phyloP scores from a whole-genome alignment of 257 asterid genomes.

The Solanum arcanum region DNA sequence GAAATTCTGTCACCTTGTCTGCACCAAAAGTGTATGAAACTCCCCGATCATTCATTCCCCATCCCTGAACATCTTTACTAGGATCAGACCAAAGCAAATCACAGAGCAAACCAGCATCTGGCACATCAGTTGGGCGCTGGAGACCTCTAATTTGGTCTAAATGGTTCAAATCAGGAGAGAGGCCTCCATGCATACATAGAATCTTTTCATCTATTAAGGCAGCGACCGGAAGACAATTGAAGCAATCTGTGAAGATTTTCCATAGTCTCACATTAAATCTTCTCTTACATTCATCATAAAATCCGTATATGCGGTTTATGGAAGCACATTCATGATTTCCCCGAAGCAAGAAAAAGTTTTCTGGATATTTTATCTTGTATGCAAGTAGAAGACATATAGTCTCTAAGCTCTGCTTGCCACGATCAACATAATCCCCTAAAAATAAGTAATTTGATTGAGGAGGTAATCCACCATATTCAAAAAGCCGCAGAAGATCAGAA shows the following conservation, averaged over 20 bases:
- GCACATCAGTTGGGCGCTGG: conserved; percentile 29
- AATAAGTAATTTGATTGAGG: conserved; percentile 23
- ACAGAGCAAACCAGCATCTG: conserved; percentile 24
- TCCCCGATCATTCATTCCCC: conserved; percentile 32
- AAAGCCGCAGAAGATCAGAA: conserved; percentile 25
- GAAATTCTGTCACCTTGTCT: conserved; percentile 26
- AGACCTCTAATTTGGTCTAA: conserved; percentile 22
- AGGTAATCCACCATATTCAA: conserved; percentile 26
- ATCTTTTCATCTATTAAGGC: conserved; percentile 26
- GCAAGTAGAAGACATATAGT: conserved; percentile 27
- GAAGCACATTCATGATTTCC: conserved; percentile 33
- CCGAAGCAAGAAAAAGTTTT: conserved; percentile 22
- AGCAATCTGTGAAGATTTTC: conserved; percentile 21
- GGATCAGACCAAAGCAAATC: conserved; percentile 36
- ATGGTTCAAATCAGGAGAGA: conserved; percentile 21
- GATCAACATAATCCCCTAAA: conserved; percentile 29
- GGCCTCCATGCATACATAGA: conserved; percentile 32
- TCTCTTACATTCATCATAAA: conserved; percentile 28
- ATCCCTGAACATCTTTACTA: conserved; percentile 25
- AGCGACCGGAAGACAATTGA: conserved; percentile 25
- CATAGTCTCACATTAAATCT: conserved; percentile 20
- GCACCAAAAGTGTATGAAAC: conserved; percentile 30
- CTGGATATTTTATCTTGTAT: conserved; percentile 23
- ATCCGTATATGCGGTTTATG: conserved; percentile 25
- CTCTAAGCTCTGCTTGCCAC: conserved; percentile 33